Conservation (phyloP, 768 basidiomycete species). For the Suillus lakei region DNA sequence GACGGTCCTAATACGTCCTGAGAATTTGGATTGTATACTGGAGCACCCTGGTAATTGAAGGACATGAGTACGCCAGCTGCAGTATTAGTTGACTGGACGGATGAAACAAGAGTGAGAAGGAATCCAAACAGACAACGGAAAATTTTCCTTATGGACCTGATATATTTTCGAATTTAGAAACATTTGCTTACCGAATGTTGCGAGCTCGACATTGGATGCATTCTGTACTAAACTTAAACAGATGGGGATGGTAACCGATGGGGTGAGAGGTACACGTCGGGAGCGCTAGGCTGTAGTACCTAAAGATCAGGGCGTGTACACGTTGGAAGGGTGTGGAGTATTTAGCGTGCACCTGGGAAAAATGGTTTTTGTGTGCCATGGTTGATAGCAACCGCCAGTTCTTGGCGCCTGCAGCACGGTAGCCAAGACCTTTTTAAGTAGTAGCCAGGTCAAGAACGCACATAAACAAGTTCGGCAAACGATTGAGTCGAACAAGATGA, state of each 20-base stretch:
- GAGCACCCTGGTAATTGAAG: slow-evolving; percentile 8
- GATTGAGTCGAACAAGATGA: background rate
- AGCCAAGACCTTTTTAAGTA: background rate
- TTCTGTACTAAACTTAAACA: background rate
- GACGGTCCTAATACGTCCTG: background rate
- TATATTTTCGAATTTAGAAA: background rate
- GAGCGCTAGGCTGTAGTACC: background rate
- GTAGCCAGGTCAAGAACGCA: background rate
- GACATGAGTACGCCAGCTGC: background rate
- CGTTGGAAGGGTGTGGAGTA: background rate
- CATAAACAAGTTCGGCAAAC: background rate
- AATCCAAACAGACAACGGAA: background rate
- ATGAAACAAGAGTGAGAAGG: background rate
- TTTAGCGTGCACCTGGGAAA: background rate
- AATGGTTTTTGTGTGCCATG: too few species aligned
- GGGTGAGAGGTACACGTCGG: background rate
- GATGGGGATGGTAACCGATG: background rate
- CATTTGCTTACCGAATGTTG: background rate
- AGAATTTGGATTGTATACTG: background rate
- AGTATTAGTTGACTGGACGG: background rate
- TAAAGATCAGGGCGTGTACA: background rate
- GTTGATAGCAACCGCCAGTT: background rate
- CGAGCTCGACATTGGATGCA: background rate
- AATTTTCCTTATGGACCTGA: background rate
- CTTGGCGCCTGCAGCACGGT: background rate